phyloP scores from a whole-genome alignment of 306 rosid genomes.

The Myrica gale region DNA sequence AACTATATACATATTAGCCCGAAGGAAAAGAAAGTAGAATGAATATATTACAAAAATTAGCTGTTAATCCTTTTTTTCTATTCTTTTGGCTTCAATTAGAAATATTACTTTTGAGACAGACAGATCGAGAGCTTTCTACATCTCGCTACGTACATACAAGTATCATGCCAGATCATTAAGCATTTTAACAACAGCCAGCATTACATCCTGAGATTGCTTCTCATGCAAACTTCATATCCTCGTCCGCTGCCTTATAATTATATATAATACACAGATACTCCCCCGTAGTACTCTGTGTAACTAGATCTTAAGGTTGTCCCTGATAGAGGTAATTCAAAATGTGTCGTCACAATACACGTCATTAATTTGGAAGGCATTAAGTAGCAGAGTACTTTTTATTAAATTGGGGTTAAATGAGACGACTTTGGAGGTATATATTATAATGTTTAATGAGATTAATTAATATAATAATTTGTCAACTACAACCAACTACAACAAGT shows the following conservation, averaged over 20 bases:
- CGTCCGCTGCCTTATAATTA: slow-evolving; percentile 1
- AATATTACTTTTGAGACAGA: neutral
- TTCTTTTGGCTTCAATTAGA: neutral
- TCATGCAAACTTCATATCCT: slow-evolving; percentile 9
- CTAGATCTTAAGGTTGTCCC: neutral
- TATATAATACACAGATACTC: neutral
- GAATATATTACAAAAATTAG: neutral
- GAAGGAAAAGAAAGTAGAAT: neutral
- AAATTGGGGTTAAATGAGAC: neutral
- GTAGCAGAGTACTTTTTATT: neutral
- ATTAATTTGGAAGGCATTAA: neutral
- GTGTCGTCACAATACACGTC: slow-evolving; percentile 9
- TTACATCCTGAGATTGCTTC: slow-evolving; percentile 6
- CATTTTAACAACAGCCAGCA: slow-evolving; percentile 5
- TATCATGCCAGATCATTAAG: neutral
- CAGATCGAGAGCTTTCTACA: neutral
- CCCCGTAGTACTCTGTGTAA: neutral
- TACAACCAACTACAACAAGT: slow-evolving; percentile 5
- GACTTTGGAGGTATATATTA: neutral
- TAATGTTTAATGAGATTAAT: neutral
- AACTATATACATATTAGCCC: neutral
- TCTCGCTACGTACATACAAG: neutral
- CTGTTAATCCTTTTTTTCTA: neutral
- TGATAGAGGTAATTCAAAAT: neutral
- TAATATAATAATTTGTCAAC: neutral